These are phyloP conservation scores for Petunia secreta DNA, from an alignment of 257 asterid genomes.

Conservation along the genomic window DNA sequence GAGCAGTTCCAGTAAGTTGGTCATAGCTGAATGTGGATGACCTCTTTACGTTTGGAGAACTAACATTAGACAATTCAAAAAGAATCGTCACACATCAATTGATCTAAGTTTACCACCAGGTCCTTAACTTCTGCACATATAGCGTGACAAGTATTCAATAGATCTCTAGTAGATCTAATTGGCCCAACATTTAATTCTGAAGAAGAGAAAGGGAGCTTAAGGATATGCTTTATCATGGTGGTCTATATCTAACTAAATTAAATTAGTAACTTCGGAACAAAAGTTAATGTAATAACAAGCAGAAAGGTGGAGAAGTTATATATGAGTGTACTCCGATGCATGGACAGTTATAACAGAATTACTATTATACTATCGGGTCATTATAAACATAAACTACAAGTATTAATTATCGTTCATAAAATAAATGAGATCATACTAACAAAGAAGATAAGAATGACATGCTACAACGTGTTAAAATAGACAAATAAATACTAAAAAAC, in stretches of 20 bases:
- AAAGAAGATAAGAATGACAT: neutral
- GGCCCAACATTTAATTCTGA: neutral
- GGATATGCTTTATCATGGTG: conserved; percentile 6
- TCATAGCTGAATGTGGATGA: too few relatives aligned
- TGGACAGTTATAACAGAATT: too few relatives aligned
- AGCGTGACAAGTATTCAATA: neutral
- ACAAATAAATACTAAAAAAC: too few relatives aligned
- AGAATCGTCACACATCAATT: too few relatives aligned
- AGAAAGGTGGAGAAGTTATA: neutral
- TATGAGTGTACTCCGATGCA: neutral
- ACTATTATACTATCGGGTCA: too few relatives aligned
- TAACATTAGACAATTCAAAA: too few relatives aligned
- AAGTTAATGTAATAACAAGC: neutral
- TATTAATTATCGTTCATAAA: too few relatives aligned
- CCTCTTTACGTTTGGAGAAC: too few relatives aligned
- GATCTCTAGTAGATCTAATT: neutral
- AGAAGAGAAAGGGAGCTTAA: neutral
- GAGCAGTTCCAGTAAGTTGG: too few relatives aligned
- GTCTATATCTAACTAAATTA: neutral
- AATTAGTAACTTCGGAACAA: neutral
- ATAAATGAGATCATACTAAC: too few relatives aligned
- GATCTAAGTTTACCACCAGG: too few relatives aligned
- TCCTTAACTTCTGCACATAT: neutral
- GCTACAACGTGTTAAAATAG: neutral
- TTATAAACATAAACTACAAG: too few relatives aligned